A percentile compares a stretch with the other conserved stretches of the same genome.
These are phyloP conservation scores for Linnemannia hyalina DNA, from an alignment of 192 early-diverging fungal genomes.

Conservation along the genomic window DNA sequence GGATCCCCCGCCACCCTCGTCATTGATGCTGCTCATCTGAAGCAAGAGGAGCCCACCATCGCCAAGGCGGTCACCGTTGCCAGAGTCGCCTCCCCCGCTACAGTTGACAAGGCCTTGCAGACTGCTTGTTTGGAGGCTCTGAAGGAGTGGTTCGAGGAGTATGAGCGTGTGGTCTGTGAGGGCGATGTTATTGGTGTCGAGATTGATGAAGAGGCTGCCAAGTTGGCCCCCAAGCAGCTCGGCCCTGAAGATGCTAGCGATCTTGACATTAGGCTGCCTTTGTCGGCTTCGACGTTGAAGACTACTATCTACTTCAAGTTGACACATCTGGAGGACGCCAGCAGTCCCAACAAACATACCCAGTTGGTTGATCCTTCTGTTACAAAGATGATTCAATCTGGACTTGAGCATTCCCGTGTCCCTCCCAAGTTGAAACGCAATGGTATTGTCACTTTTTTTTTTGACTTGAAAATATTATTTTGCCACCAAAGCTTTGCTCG, in stretches of 20 bases:
- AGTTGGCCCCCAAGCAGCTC: constrained; percentile 57
- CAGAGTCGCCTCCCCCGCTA: constrained; percentile 73
- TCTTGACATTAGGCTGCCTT: constrained; percentile 47
- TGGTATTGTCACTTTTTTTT: neutral
- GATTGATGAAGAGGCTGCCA: constrained; percentile 71
- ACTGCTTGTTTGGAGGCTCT: constrained; percentile 68
- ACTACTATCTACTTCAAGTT: constrained; percentile 55
- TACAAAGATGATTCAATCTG: constrained; percentile 76
- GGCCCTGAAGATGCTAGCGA: constrained; percentile 53
- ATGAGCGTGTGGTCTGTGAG: constrained; percentile 73
- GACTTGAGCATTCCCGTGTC: constrained; percentile 70
- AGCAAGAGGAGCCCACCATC: constrained; percentile 57
- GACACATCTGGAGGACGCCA: constrained; percentile 45
- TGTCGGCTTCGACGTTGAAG: constrained; percentile 23
- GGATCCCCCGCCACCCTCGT: constrained; percentile 29
- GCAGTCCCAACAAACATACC: constrained; percentile 41
- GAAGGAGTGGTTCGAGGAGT: constrained; percentile 74
- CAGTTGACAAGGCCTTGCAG: constrained; percentile 72
- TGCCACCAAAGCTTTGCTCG: too few relatives aligned
- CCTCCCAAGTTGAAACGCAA: constrained; percentile 57
- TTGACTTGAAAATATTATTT: neutral
- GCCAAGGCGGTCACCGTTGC: constrained; percentile 74
- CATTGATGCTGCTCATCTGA: constrained; percentile 49
- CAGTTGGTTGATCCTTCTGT: constrained; percentile 64
- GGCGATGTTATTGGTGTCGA: constrained; percentile 76